phyloP scores from a whole-genome alignment of 768 basidiomycete genomes.

The Suillus lakei region DNA sequence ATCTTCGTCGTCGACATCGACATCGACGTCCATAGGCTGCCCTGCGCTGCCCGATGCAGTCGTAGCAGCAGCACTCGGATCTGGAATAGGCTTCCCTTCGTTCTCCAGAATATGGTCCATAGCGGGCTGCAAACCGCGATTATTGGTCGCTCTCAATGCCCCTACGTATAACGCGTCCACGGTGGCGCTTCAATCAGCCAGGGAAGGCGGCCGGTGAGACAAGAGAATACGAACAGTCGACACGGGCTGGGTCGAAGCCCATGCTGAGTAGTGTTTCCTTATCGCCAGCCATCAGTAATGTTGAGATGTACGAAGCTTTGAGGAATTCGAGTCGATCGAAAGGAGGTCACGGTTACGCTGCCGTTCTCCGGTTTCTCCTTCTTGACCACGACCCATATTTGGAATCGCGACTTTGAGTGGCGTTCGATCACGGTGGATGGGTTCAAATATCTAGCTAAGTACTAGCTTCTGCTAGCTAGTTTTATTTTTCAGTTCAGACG shows the following conservation, averaged over 20 bases:
- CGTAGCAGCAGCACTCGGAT: conserved; percentile 44
- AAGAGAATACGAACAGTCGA: conserved; percentile 71
- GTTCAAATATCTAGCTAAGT: background rate
- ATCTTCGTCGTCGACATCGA: conserved; percentile 76
- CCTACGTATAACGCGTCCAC: conserved; percentile 49
- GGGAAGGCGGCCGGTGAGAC: conserved; percentile 6
- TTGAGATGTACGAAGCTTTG: conserved; percentile 2
- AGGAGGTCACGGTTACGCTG: background rate
- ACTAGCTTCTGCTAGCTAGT: background rate
- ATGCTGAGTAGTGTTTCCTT: conserved; percentile 78
- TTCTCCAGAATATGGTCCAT: conserved; percentile 91
- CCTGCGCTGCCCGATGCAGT: conserved; percentile 19
- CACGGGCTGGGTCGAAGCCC: conserved; percentile 85
- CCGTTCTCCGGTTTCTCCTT: background rate
- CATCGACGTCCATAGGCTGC: conserved; percentile 57
- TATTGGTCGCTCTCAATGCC: conserved; percentile 85
- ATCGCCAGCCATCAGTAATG: conserved; percentile 52
- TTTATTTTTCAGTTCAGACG: background rate
- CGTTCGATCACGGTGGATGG: background rate
- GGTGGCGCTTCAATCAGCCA: conserved; percentile 1
- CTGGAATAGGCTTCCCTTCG: conserved; percentile 75
- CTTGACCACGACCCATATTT: background rate
- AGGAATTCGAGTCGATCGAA: background rate
- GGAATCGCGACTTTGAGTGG: background rate
- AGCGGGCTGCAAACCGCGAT: conserved; percentile 85